Conservation (phyloP, 2,329 filamentous ascomycete species). For the Fusarium vanettenii region DNA sequence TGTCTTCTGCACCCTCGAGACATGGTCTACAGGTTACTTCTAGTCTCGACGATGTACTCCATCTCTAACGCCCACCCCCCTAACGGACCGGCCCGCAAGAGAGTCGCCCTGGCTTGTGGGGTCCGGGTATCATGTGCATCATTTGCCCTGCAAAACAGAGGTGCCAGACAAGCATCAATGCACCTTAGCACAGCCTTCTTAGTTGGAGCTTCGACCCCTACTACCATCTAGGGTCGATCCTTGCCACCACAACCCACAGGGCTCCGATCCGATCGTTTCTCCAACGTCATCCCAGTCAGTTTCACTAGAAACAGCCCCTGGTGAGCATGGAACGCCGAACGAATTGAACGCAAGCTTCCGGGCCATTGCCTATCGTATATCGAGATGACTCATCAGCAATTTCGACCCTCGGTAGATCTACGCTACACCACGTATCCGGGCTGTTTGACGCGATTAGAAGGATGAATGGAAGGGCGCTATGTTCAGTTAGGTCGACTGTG, state of each 20-base stretch:
- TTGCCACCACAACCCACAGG: not conserved
- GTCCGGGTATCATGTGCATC: not conserved
- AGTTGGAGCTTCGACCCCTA: not conserved
- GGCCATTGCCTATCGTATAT: not conserved
- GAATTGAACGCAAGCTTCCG: not conserved
- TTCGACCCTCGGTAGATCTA: not conserved
- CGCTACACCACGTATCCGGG: not conserved
- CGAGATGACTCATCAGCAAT: not conserved
- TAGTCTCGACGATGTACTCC: slow-evolving; percentile 10
- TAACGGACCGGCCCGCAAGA: slow-evolving; percentile 9
- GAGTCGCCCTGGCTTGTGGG: not conserved
- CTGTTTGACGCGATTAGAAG: not conserved
- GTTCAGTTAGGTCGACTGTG: not conserved
- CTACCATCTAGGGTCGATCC: not conserved
- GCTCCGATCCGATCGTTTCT: not conserved
- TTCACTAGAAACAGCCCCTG: not conserved
- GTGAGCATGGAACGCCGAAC: not conserved
- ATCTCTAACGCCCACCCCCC: not conserved
- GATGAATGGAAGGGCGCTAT: not conserved
- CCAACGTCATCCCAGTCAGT: not conserved
- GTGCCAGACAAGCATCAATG: not conserved
- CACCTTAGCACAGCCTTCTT: slow-evolving; percentile 8
- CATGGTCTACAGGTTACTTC: not conserved
- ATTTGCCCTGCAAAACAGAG: slow-evolving; percentile 3
- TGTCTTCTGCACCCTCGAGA: slow-evolving; percentile 4